These are phyloP conservation scores for Calamus simplicifolius DNA, from an alignment of 176 grass and related monocot species.

Conservation along the genomic window DNA sequence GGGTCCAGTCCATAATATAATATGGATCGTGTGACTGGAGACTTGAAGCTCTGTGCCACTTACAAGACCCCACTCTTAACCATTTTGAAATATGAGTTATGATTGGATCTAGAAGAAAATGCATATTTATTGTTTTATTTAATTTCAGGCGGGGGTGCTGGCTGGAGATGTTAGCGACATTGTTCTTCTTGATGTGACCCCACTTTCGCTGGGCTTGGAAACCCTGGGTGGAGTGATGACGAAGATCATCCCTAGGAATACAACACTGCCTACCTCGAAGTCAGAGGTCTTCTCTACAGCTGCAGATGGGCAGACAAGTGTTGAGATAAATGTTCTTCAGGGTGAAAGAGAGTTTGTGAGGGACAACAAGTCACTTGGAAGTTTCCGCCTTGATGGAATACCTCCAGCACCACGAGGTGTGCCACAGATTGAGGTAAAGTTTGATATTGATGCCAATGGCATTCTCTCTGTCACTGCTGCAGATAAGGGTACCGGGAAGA, in stretches of 20 bases:
- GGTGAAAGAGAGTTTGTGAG: conserved; percentile 74
- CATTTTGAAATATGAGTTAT: too few relatives aligned
- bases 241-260: conserved; percentile 73
- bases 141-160: conserved; percentile 55
- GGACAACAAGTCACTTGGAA: conserved; percentile 75
- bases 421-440: conserved; percentile 74
- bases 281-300: conserved; percentile 75
- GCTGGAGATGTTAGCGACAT: conserved; percentile 74
- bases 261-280: conserved; percentile 62
- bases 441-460: conserved; percentile 75
- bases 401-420: conserved; percentile 65
- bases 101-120: too few relatives aligned
- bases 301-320: conserved; percentile 64
- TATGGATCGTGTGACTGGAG: too few relatives aligned
- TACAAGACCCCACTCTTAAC: too few relatives aligned
- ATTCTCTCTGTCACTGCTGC: conserved; percentile 62
- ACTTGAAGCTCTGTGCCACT: too few relatives aligned
- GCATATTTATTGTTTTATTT: too few relatives aligned
- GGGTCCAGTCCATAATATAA: too few relatives aligned
- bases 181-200: conserved; percentile 71
- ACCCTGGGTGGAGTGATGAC: conserved; percentile 80
- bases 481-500: conserved; percentile 73
- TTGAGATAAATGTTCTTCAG: conserved; percentile 77
- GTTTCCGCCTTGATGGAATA: conserved; percentile 72
- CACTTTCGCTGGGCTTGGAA: conserved; percentile 72